phyloP scores from a whole-genome alignment of 805 yeast genomes.

The Blastobotrys muscicola region DNA sequence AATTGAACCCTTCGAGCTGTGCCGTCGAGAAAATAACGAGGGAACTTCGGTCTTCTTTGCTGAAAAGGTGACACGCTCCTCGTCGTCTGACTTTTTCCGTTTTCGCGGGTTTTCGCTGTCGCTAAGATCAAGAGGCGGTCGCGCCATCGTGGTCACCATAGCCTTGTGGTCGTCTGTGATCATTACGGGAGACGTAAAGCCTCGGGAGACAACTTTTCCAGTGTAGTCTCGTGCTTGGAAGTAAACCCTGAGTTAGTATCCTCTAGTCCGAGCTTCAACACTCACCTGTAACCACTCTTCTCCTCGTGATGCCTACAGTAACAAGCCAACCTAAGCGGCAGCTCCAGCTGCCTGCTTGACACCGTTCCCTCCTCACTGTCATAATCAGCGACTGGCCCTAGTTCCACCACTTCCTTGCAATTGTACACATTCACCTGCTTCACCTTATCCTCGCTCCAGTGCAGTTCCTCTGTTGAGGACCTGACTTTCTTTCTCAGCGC shows the following conservation, averaged over 20 bases:
- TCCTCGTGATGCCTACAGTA: conserved; percentile 95
- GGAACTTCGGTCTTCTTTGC: no score
- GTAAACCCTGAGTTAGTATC: conserved; percentile 25
- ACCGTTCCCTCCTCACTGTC: conserved; percentile 20
- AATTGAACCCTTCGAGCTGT: no score
- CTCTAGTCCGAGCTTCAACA: conserved; percentile 26
- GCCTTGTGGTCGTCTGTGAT: conserved; percentile 91
- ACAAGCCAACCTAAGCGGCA: conserved; percentile 76
- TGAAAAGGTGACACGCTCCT: background rate
- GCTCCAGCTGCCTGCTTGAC: conserved; percentile 32
- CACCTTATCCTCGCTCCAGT: conserved; percentile 66
- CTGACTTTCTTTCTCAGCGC: conserved; percentile 87
- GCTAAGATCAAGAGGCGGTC: background rate
- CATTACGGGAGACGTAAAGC: conserved; percentile 65
- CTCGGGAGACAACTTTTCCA: conserved; percentile 61
- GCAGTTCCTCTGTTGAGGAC: conserved; percentile 59
- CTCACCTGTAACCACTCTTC: conserved; percentile 61
- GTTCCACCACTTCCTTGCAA: conserved; percentile 75
- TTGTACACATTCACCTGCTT: conserved; percentile 85
- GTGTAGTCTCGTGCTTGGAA: conserved; percentile 49
- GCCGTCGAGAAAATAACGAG: no score
- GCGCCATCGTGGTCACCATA: conserved; percentile 18
- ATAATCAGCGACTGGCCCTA: conserved; percentile 26
- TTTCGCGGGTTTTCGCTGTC: background rate
- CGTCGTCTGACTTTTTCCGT: background rate